phyloP scores from a whole-genome alignment of 2,329 filamentous ascomycete species.

The Aspergillus sp. region DNA sequence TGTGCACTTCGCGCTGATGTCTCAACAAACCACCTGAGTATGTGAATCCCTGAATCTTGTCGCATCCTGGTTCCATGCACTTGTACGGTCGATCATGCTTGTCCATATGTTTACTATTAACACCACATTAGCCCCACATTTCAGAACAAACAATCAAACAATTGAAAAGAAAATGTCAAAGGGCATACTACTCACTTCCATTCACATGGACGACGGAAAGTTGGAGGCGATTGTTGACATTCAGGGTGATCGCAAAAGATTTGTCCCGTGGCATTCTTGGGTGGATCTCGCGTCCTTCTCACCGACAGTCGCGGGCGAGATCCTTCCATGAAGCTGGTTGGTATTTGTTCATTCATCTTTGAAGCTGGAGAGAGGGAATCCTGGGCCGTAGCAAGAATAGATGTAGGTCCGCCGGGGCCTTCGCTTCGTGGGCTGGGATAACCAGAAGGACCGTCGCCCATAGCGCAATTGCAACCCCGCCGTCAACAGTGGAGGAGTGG shows the following conservation, averaged over 20 bases:
- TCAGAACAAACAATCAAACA: background rate
- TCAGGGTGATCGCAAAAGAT: constrained; percentile 65
- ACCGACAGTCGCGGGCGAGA: constrained; percentile 35
- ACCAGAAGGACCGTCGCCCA: constrained; percentile 33
- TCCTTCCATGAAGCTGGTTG: constrained; percentile 25
- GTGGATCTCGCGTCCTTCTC: constrained; percentile 43
- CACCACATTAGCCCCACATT: constrained; percentile 13
- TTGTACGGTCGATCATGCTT: constrained; percentile 93
- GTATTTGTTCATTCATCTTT: constrained; percentile 30
- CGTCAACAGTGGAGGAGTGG: constrained; percentile 18
- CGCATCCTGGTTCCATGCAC: constrained; percentile 72
- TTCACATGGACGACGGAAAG: constrained; percentile 78
- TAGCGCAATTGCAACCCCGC: constrained; percentile 27
- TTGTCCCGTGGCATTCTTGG: constrained; percentile 61
- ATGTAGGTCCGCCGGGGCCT: constrained; percentile 29
- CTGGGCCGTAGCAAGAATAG: constrained; percentile 28
- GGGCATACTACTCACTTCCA: constrained; percentile 66
- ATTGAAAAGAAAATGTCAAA: constrained; percentile 14
- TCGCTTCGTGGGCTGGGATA: constrained; percentile 39
- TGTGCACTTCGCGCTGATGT: constrained; percentile 89
- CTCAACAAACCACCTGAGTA: constrained; percentile 84
- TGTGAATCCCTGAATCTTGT: constrained; percentile 88
- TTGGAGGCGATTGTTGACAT: constrained; percentile 56
- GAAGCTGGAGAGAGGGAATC: constrained; percentile 25
- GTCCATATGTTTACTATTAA: constrained; percentile 86